These are phyloP conservation scores for Lomentospora prolificans DNA, from an alignment of 2,329 filamentous ascomycete genomes.

Conservation along the genomic window DNA sequence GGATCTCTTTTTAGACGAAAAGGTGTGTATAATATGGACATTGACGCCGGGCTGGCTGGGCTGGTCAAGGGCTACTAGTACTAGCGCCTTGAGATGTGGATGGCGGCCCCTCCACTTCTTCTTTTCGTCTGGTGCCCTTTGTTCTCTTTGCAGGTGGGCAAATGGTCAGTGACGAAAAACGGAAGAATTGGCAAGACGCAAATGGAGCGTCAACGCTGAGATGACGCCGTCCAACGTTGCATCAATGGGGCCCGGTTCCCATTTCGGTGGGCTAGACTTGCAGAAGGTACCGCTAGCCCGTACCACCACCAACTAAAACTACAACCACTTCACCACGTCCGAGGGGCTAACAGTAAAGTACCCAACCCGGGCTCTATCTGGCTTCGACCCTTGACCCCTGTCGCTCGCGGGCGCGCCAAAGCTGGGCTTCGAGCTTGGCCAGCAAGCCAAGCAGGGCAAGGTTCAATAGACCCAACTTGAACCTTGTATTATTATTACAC, in stretches of 20 bases:
- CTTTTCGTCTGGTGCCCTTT: background rate
- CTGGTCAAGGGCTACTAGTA: background rate
- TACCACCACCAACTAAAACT: no score
- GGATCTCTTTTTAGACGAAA: no score
- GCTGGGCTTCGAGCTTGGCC: background rate
- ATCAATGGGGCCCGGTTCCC: background rate
- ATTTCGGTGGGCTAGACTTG: background rate
- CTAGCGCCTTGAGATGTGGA: background rate
- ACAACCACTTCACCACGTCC: no score
- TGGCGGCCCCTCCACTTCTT: background rate
- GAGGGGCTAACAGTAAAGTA: no score
- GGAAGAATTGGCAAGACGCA: background rate
- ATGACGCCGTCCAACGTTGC: conserved; percentile 9
- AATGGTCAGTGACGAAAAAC: conserved; percentile 5
- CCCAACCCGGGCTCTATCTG: no score
- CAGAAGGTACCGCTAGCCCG: background rate
- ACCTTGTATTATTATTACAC: background rate
- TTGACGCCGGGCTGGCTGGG: no score
- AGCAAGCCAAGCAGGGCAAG: background rate
- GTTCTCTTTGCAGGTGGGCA: conserved; percentile 1
- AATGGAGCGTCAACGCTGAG: background rate
- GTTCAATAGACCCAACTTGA: background rate
- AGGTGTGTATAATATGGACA: no score
- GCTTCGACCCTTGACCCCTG: conserved; percentile 1
- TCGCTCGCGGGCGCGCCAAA: background rate